These are phyloP conservation scores for Talaromyces sp. DNA, from an alignment of 2,329 filamentous ascomycete species.

Conservation along the genomic window DNA sequence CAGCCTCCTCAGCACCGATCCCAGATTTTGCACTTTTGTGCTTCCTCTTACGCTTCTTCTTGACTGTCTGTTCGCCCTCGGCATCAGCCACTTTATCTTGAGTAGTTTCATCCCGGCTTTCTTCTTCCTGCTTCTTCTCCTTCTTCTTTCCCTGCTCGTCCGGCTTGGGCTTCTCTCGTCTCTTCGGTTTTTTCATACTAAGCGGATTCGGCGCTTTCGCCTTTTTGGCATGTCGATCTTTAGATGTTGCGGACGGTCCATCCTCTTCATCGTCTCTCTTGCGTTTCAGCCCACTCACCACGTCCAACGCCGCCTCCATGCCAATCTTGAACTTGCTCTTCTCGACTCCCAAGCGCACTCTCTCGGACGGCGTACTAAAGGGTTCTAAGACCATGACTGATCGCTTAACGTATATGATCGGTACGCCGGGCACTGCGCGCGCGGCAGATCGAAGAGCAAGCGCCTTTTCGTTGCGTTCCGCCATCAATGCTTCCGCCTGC, in stretches of 20 bases:
- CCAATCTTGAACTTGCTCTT: conserved; percentile 47
- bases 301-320: conserved; percentile 29
- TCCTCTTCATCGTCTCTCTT: conserved; percentile 26
- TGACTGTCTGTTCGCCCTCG: conserved; percentile 5
- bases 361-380: conserved; percentile 43
- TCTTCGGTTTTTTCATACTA: conserved; percentile 49
- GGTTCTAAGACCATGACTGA: conserved; percentile 52
- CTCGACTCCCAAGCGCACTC: conserved; percentile 43
- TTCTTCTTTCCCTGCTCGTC: conserved; percentile 20
- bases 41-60: conserved; percentile 34
- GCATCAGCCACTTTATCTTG: conserved; percentile 19
- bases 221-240: conserved; percentile 31
- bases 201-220: conserved; percentile 48
- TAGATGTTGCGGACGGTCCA: conserved; percentile 20
- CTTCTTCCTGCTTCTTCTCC: conserved; percentile 19
- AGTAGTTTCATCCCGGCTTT: conserved; percentile 17
- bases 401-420: conserved; percentile 51
- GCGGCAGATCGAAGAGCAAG: conserved; percentile 37
- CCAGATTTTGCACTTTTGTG: conserved; percentile 29
- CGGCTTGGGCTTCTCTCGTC: conserved; percentile 26
- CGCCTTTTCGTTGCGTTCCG: conserved; percentile 32
- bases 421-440: conserved; percentile 46
- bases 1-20: conserved; percentile 20
- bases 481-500: conserved; percentile 30
- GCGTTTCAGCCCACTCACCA: conserved; percentile 34